These are phyloP conservation scores for Nitzschia putrida DNA, from an alignment of 108 stramenopile genomes.

Conservation along the genomic window DNA sequence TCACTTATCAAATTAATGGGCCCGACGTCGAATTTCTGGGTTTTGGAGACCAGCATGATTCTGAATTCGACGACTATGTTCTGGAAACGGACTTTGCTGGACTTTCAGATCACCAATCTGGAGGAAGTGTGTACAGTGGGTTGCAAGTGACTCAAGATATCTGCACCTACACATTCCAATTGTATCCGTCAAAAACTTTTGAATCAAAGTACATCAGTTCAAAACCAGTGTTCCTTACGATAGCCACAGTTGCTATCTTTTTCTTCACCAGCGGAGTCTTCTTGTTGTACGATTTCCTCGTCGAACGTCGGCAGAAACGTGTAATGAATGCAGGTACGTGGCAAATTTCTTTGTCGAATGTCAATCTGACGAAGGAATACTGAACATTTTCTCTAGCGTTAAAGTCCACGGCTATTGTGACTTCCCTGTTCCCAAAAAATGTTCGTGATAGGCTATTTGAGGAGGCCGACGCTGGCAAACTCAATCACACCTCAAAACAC, in stretches of 20 bases:
- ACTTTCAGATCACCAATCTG: no score
- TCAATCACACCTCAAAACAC: no score
- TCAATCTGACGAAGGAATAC: no score
- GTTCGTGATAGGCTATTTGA: slow-evolving; percentile 25
- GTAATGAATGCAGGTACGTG: neutral
- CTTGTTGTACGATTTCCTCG: slow-evolving; percentile 18
- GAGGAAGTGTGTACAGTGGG: no score
- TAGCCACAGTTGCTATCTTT: slow-evolving; percentile 8
- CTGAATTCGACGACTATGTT: slow-evolving; percentile 27
- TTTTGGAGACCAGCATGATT: slow-evolving; percentile 47
- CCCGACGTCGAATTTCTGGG: slow-evolving; percentile 37
- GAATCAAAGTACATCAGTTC: no score
- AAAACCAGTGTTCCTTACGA: slow-evolving; percentile 1
- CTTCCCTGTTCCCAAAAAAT: slow-evolving; percentile 25
- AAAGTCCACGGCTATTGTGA: slow-evolving; percentile 7
- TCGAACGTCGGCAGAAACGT: slow-evolving; percentile 6
- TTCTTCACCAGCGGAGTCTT: slow-evolving; percentile 16
- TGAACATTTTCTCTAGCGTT: neutral
- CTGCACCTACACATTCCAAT: no score
- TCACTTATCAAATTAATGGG: slow-evolving; percentile 45
- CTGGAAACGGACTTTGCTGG: no score
- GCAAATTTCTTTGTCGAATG: no score
- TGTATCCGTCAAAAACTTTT: no score
- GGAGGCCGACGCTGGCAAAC: neutral
- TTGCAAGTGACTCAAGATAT: no score